Evolutionary conservation across 2,329 filamentous ascomycete species (phyloP), one percentile per base, ranked within the genome.

Genomic region (Fusarium abutilonis): DNA sequence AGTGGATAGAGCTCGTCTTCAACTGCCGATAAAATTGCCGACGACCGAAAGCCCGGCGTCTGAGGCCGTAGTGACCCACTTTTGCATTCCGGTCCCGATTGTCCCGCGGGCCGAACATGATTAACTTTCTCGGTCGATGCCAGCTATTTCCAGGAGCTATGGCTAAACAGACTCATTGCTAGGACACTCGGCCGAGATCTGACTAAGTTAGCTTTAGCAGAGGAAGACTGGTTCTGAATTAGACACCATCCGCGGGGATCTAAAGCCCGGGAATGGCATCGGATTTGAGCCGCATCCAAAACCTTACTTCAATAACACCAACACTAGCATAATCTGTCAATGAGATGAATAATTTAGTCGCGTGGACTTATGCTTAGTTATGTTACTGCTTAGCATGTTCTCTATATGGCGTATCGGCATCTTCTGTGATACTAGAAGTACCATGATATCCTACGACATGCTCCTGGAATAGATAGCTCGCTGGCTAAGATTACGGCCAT

Each of bases 261-360:
- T 28, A 17, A 28, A 52, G 34, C 36, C 23, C 45, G 51, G 52
- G 28, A 47, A 36, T 21, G 35, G 29, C 29, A 31, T 28, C 42
- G 56, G 41, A 42, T 31, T 38, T 61, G 51, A 56, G 41, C 56
- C 32, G 41, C 51, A 56, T 35, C 47, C 55, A 38, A 26, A 51
- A 52, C 38, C 17, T 31, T 31, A 41, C 19, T 29, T 35, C 28
- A 19, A 48, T 46, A 26, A 26, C 43, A 36, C 23, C 17, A 39
- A 39, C 26, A 11, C 26, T 15, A 39, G 23, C 39, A 15, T 38
- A 19, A 36, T 34, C 15, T 23, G 19, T 17, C n/a, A 50, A 42
- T 26, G 23, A 26, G 23, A 26, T 26, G 23, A 8, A 26, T 26
- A 4, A 26, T 26, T 7, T 8, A 26, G 23, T 26, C 23, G 23